phyloP scores from a whole-genome alignment of 1,284 basidiomycete species.

The Trametes versicolor region DNA sequence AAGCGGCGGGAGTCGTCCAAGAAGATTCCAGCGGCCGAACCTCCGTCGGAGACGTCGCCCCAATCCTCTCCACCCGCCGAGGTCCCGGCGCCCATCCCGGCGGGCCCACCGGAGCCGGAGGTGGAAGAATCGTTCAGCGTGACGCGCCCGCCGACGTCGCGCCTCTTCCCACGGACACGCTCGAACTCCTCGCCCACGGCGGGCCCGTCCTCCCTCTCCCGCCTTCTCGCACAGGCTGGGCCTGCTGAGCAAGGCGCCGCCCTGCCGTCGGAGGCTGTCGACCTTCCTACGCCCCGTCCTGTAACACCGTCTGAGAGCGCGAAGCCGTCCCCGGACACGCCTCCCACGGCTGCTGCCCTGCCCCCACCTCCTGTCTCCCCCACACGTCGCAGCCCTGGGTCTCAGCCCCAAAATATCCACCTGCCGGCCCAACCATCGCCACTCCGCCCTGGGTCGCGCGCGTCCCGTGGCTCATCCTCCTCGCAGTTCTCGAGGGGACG shows the following conservation, averaged over 20 bases:
- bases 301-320: slow-evolving; percentile 17
- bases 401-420: slow-evolving; percentile 35
- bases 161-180: slow-evolving; percentile 70
- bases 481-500: slow-evolving; percentile 70
- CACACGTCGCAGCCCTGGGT: slow-evolving; percentile 39
- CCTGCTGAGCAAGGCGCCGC: slow-evolving; percentile 25
- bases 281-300: slow-evolving; percentile 37
- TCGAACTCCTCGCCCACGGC: slow-evolving; percentile 73
- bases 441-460: slow-evolving; percentile 71
- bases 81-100: slow-evolving; percentile 51
- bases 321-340: slow-evolving; percentile 18
- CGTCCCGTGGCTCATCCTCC: slow-evolving; percentile 70
- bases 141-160: slow-evolving; percentile 68
- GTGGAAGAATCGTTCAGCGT: slow-evolving; percentile 73
- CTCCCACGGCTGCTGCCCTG: slow-evolving; percentile 29
- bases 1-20: slow-evolving; percentile 66
- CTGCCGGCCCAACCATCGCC: slow-evolving; percentile 54
- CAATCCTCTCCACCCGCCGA: slow-evolving; percentile 39
- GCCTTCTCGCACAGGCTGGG: slow-evolving; percentile 74
- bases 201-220: slow-evolving; percentile 79
- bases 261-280: slow-evolving; percentile 49
- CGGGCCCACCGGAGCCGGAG: slow-evolving; percentile 70
- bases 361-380: slow-evolving; percentile 36
- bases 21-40: slow-evolving; percentile 54
- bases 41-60: slow-evolving; percentile 36